Conservation (phyloP, 441 rosid species). For the Gossypium schwendimanii region DNA sequence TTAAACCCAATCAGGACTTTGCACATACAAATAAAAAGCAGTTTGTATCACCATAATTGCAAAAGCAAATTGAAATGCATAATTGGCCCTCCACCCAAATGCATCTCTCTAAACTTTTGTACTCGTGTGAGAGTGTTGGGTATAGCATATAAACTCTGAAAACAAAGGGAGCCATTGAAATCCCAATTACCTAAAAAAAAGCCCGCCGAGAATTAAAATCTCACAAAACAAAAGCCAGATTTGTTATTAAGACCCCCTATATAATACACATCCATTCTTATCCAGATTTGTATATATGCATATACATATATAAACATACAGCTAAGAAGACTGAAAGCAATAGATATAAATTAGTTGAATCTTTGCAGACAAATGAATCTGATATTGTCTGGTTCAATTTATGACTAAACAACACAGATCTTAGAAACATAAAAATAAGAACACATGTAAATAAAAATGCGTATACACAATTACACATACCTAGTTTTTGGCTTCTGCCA, state of each 20-base stretch:
- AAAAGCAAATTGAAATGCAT: not conserved
- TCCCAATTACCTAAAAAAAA: not conserved
- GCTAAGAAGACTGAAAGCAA: not conserved
- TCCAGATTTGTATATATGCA: not conserved
- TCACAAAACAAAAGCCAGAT: not conserved
- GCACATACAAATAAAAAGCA: not conserved
- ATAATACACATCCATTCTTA: not conserved
- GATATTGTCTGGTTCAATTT: not conserved
- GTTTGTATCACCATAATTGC: not conserved
- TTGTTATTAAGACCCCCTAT: not conserved
- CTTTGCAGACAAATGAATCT: not conserved
- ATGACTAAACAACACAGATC: not conserved
- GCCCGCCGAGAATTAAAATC: not conserved
- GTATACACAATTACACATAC: not conserved
- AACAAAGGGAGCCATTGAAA: not conserved
- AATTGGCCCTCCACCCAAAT: not conserved
- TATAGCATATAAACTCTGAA: not conserved
- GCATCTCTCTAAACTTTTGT: not conserved
- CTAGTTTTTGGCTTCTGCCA: slow-evolving; percentile 2
- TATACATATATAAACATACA: not conserved
- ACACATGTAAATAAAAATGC: not conserved
- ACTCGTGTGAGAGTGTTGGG: not conserved
- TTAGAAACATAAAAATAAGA: not conserved
- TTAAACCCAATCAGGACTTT: not conserved
- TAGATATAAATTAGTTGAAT: not conserved